A percentile compares a stretch with the other conserved stretches of the same genome.
phyloP scores from a whole-genome alignment of 2,329 filamentous ascomycete genomes.

The Fusarium sp. region DNA sequence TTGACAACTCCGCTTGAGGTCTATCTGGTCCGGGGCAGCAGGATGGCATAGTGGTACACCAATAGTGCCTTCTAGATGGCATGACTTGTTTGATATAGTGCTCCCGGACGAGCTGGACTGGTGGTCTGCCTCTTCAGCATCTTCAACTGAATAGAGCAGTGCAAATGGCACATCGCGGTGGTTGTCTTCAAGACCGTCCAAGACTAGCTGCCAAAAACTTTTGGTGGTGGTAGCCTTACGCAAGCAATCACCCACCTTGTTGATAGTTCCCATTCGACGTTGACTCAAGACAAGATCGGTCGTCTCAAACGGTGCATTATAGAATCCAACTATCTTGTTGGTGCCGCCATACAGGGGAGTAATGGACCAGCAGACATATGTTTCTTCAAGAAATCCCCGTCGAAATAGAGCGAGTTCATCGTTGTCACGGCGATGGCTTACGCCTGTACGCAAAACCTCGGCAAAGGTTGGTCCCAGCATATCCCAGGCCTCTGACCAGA shows the following conservation, averaged over 20 bases:
- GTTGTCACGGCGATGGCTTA: slow-evolving; percentile 50
- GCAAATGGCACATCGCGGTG: slow-evolving; percentile 55
- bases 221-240: slow-evolving; percentile 50
- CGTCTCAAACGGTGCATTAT: slow-evolving; percentile 54
- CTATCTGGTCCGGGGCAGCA: slow-evolving; percentile 49
- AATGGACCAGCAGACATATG: slow-evolving; percentile 53
- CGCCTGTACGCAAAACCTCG: slow-evolving; percentile 51
- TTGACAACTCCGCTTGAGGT: slow-evolving; percentile 50
- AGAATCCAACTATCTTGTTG: slow-evolving; percentile 52
- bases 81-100: slow-evolving; percentile 51
- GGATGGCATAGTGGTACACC: slow-evolving; percentile 50
- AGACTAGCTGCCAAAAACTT: slow-evolving; percentile 50
- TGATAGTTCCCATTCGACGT: slow-evolving; percentile 50
- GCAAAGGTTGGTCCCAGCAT: slow-evolving; percentile 48
- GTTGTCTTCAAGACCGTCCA: slow-evolving; percentile 51
- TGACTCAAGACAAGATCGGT: slow-evolving; percentile 50
- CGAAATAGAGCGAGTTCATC: slow-evolving; percentile 49
- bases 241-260: slow-evolving; percentile 47
- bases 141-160: slow-evolving; percentile 55
- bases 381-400: slow-evolving; percentile 53
- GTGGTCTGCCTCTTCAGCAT: slow-evolving; percentile 51
- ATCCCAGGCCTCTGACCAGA: slow-evolving; percentile 64
- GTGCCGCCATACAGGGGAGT: slow-evolving; percentile 54
- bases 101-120: slow-evolving; percentile 51
- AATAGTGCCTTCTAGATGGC: slow-evolving; percentile 51